Evolutionary conservation across 176 grass and related monocot genomes (phyloP), one percentile per base, ranked within the genome.

Genomic region (Secale cereale): DNA sequence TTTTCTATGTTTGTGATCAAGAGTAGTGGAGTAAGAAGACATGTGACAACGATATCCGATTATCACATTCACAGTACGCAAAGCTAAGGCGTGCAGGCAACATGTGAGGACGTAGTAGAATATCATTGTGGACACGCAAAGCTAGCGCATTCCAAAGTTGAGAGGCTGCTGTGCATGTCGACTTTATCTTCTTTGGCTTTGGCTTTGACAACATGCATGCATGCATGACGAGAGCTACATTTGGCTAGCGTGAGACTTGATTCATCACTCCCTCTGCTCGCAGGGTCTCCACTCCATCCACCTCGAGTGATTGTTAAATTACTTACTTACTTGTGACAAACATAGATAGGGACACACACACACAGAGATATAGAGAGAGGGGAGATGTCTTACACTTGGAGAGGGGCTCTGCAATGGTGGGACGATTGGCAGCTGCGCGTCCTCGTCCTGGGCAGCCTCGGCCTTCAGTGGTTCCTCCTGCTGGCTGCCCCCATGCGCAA

Each of bases 341-440:
- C 41, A 45, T 14, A 45, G 41, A 45, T 45, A 45, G 0, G 41
- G 41, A 45, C 3, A 43, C 41, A 43, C 41, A 40, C 39, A 41
- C 39, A 41, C 10, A 41, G 10, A 28, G 11, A 13, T 3, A 12
- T 0, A 43, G 57, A 1, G 22, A 59, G n/a, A 59, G 22, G 4
- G n/a, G n/a, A 61, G 16, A 62, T 3, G 52, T 7, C 8, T 28
- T 0, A 30, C 3, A 17, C 31, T 0, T 6, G 0, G 77, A 20
- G n/a, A 61, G 13, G 16, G 7, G 77, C 2, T 45, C 9, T 54
- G 64, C 7, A 1, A 22, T 82, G 80, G 80, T 70, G 79, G 80
- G 80, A 82, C 14, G 17, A 37, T 1, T 70, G 65, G 80, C 80
- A 82, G 32, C 40, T 81, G 60, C 78, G 78, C 19, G 3, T 81